These are phyloP conservation scores for Cutaneotrichosporon mucoides DNA, from an alignment of 1,284 basidiomycete species.

Conservation along the genomic window DNA sequence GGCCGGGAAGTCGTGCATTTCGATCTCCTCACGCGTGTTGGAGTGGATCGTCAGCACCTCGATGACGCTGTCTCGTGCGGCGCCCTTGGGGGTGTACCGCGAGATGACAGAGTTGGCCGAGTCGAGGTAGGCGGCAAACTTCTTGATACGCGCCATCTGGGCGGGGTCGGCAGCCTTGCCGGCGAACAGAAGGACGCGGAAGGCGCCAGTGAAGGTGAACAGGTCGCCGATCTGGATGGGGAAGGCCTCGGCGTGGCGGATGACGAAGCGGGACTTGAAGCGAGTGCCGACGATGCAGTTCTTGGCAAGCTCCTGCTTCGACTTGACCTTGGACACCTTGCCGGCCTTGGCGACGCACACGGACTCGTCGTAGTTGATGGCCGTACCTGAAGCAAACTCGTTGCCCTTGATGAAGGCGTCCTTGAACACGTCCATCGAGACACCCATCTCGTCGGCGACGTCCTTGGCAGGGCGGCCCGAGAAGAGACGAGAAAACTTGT, in stretches of 20 bases:
- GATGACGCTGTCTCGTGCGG: slow-evolving; percentile 14
- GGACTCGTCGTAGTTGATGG: slow-evolving; percentile 16
- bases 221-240: slow-evolving; percentile 27
- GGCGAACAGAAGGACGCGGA: slow-evolving; percentile 33
- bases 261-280: slow-evolving; percentile 15
- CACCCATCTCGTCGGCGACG: slow-evolving; percentile 19
- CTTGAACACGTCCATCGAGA: slow-evolving; percentile 23
- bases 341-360: slow-evolving; percentile 11
- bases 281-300: slow-evolving; percentile 17
- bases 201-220: slow-evolving; percentile 26
- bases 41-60: slow-evolving; percentile 29
- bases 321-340: slow-evolving; percentile 3
- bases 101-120: slow-evolving; percentile 15
- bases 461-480: slow-evolving; percentile 22
- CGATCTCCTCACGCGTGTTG: slow-evolving; percentile 20
- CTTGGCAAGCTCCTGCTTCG: slow-evolving; percentile 12
- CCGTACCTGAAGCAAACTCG: slow-evolving; percentile 20
- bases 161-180: slow-evolving; percentile 22
- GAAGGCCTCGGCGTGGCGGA: slow-evolving; percentile 18
- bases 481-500: slow-evolving; percentile 36
- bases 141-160: slow-evolving; percentile 16
- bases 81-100: slow-evolving; percentile 9
- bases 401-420: slow-evolving; percentile 16
- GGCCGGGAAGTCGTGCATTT: slow-evolving; percentile 21
- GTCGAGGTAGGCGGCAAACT: slow-evolving; percentile 19